Evolutionary conservation across 345 rosid species (phyloP), one percentile per base, ranked within the genome.

Genomic region (Murraya koenigii): DNA sequence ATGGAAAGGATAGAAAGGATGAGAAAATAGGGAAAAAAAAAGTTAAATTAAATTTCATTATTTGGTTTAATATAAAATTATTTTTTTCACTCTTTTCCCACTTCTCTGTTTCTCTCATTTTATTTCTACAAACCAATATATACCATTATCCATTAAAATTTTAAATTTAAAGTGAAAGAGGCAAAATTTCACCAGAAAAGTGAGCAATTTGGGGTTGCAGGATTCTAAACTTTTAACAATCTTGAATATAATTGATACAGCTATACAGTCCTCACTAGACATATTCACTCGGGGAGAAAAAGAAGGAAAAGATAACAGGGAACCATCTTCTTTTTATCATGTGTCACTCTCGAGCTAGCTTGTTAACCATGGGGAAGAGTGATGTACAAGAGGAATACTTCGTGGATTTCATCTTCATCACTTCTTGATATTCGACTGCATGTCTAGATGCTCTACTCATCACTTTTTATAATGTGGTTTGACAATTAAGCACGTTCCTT

Each of bases 301-400:
- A 25, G 38, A 55, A 10, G 35, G 3, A 72, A 66, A 44, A 76
- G 72, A 35, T 60, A 64, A 32, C 75, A 59, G 61, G 58, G 49
- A 61, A 20, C 73, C 28, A 20, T 26, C 59, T 36, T 80, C 77
- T 80, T 80, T 35, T 33, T 41, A 30, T 74, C 47, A 28, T 8
- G 20, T 52, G 78, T 75, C 77, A 64, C 32, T 56, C 35, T 71
- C 80, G 8, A 35, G 69, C 44, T 20, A 65, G 69, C 44, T 7
- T 30, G 28, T 19, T 36, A 33, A 4, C 26, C 69, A 55, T 54
- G 15, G 36, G 36, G 30, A 35, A n/a, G n/a, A 11, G 41, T 59
- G 47, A 54, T 47, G 15, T 41, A 3, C 49, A 39, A 63, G 71
- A 69, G 64, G 49, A 64, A 23, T 33, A 6, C 36, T 61, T 49